phyloP scores from a whole-genome alignment of 441 rosid genomes.

The Omphalea diandra region DNA sequence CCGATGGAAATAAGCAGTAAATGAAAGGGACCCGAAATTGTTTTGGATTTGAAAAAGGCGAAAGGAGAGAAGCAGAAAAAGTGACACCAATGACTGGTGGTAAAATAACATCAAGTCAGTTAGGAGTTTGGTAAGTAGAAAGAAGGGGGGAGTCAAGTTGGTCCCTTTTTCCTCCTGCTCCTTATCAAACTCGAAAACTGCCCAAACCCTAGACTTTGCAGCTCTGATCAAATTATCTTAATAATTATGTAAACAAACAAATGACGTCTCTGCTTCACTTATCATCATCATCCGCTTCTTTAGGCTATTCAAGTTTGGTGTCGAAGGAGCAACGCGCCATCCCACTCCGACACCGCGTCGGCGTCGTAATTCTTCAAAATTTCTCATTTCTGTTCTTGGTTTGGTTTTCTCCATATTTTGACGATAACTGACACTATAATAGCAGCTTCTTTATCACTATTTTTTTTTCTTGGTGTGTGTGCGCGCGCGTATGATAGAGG shows the following conservation, averaged over 20 bases:
- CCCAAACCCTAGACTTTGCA: background rate
- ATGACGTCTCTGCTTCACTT: constrained; percentile 52
- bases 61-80: too few species aligned
- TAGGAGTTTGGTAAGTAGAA: too few species aligned
- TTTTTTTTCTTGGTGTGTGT: background rate
- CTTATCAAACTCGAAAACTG: too few species aligned
- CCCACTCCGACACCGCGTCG: constrained; percentile 24
- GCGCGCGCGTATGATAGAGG: constrained; percentile 34
- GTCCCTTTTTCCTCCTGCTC: too few species aligned
- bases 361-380: constrained; percentile 26
- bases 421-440: background rate
- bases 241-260: too few species aligned
- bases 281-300: constrained; percentile 21
- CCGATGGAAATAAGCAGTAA: too few species aligned
- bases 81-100: too few species aligned
- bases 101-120: too few species aligned
- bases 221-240: background rate
- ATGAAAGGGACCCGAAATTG: too few species aligned
- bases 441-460: background rate
- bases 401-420: background rate
- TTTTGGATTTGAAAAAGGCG: too few species aligned
- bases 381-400: background rate
- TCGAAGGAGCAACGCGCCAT: constrained; percentile 22
- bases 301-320: constrained; percentile 25
- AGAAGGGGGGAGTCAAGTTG: too few species aligned